These are phyloP conservation scores for Haplographium delicatum DNA, from an alignment of 495 filamentous ascomycete species.

Conservation along the genomic window DNA sequence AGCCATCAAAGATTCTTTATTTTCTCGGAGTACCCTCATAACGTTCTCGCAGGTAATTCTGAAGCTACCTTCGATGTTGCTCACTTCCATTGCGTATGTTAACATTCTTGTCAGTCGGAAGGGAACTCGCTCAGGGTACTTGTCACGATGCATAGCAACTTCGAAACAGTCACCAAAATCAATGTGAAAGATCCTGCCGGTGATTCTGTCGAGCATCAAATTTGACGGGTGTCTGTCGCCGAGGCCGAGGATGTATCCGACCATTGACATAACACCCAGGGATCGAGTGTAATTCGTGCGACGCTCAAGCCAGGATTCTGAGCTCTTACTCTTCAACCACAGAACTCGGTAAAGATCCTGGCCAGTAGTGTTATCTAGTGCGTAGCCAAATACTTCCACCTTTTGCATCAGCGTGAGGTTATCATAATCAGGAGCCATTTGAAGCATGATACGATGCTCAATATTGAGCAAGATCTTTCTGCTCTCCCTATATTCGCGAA, in stretches of 20 bases:
- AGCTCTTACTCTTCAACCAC: conserved; percentile 97
- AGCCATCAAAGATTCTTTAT: conserved; percentile 98
- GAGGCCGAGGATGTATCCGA: conserved; percentile 94
- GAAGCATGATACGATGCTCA: conserved; percentile 98
- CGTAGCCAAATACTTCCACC: conserved; percentile 98
- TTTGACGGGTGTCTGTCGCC: conserved; percentile 97
- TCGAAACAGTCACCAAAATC: conserved; percentile 99
- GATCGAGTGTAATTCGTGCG: conserved; percentile 97
- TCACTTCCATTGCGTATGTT: conserved; percentile 99
- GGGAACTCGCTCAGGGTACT: conserved; percentile 94
- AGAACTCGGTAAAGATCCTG: conserved; percentile 97
- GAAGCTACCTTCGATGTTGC: conserved; percentile 98
- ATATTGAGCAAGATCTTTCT: conserved; percentile 97
- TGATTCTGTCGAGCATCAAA: conserved; percentile 91
- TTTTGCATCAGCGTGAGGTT: conserved; percentile 99
- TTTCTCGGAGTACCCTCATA: conserved; percentile 92
- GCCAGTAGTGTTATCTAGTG: conserved; percentile 96
- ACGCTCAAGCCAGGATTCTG: conserved; percentile 93
- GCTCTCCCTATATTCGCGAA: conserved; percentile 94
- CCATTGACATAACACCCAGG: conserved; percentile 99
- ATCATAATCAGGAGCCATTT: conserved; percentile 99
- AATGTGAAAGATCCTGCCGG: conserved; percentile 94
- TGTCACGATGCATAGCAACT: conserved; percentile 98
- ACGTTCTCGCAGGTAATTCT: conserved; percentile 96
- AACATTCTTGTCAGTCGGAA: conserved; percentile 98